Conservation (phyloP, 1,284 basidiomycete species). For the Cutaneotrichosporon arboriforme region DNA sequence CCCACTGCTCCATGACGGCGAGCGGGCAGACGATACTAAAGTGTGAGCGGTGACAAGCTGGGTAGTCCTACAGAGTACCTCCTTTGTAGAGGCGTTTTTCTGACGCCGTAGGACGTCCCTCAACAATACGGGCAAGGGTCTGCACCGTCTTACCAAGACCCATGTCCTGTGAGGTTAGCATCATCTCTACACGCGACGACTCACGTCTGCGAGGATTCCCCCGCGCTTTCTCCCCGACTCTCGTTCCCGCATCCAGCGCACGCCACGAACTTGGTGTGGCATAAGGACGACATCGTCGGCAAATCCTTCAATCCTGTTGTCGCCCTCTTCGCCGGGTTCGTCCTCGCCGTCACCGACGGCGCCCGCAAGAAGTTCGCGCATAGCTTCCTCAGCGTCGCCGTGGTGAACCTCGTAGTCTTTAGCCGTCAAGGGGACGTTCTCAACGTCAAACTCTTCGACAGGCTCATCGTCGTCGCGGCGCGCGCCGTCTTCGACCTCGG, state of each 20-base stretch:
- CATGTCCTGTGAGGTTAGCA: constrained; percentile 44
- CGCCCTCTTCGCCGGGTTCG: constrained; percentile 52
- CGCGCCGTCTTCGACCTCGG: not conserved
- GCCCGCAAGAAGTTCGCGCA: constrained; percentile 49
- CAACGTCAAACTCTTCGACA: constrained; percentile 39
- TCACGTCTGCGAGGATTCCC: constrained; percentile 88
- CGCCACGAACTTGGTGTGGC: constrained; percentile 76
- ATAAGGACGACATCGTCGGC: constrained; percentile 63
- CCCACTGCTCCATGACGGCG: constrained; percentile 87
- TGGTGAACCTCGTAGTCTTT: constrained; percentile 30
- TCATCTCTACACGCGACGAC: constrained; percentile 4
- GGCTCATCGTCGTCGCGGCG: constrained; percentile 22
- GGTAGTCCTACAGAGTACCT: constrained; percentile 71
- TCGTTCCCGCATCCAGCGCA: constrained; percentile 79
- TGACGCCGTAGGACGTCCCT: constrained; percentile 61
- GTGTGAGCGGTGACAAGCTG: constrained; percentile 1
- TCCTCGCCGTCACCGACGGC: constrained; percentile 48
- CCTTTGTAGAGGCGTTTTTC: constrained; percentile 62
- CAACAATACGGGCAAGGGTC: constrained; percentile 73
- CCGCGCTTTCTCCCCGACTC: constrained; percentile 73
- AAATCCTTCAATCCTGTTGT: constrained; percentile 68
- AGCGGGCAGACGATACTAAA: constrained; percentile 72
- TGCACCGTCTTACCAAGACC: constrained; percentile 88
- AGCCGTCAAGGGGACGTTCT: constrained; percentile 26
- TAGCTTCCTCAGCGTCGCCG: constrained; percentile 54